Percentiles rank a stretch among this genome's conserved stretches.
These are phyloP conservation scores for Blastomyces silverae DNA, from an alignment of 2,329 filamentous ascomycete genomes.

Conservation along the genomic window DNA sequence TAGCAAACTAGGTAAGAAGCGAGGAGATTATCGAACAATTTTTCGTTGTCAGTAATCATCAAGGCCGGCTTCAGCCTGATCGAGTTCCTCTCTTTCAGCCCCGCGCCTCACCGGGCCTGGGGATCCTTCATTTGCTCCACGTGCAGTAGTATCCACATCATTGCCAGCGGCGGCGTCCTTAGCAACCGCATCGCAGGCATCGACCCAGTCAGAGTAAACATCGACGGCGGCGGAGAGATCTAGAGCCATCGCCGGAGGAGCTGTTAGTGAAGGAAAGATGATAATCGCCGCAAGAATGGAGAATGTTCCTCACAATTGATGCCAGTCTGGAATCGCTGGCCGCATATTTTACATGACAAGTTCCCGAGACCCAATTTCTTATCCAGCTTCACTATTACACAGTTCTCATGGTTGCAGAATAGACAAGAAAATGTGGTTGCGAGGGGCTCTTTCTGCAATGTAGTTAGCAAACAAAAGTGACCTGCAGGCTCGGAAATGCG, in stretches of 20 bases:
- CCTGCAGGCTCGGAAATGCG: not conserved
- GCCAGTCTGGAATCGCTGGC: conserved; percentile 83
- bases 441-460: conserved; percentile 41
- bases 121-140: conserved; percentile 11
- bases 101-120: not conserved
- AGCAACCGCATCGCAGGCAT: conserved; percentile 73
- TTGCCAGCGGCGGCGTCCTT: conserved; percentile 44
- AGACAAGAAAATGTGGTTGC: conserved; percentile 84
- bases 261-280: conserved; percentile 7
- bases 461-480: conserved; percentile 11
- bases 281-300: not conserved
- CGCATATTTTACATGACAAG: conserved; percentile 85
- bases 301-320: conserved; percentile 68
- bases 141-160: conserved; percentile 17
- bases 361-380: conserved; percentile 85
- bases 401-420: conserved; percentile 97
- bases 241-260: conserved; percentile 33
- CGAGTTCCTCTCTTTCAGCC: conserved; percentile 5
- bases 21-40: not conserved
- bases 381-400: conserved; percentile 83
- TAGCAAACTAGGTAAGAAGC: not conserved
- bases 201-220: conserved; percentile 97
- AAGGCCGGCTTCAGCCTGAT: conserved; percentile 4
- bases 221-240: conserved; percentile 87
- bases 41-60: conserved; percentile 9